A percentile compares a stretch with the other conserved stretches of the same genome.
phyloP scores from a whole-genome alignment of 768 basidiomycete species.

The Xanthoconium purpureum region DNA sequence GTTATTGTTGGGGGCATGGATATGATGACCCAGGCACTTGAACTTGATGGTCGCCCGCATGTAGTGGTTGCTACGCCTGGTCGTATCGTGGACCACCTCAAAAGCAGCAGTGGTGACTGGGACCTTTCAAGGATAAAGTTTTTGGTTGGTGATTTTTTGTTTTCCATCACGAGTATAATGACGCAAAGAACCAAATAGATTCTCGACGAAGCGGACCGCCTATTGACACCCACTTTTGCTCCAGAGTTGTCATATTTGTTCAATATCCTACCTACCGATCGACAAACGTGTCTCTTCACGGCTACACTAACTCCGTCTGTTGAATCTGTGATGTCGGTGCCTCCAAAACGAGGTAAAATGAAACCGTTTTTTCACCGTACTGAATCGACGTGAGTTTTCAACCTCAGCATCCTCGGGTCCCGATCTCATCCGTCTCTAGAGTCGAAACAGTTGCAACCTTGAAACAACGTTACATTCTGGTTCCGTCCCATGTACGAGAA shows the following conservation, averaged over 20 bases:
- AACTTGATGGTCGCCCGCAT: constrained; percentile 83
- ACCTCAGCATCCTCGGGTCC: background rate
- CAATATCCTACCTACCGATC: constrained; percentile 66
- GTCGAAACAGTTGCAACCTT: constrained; percentile 87
- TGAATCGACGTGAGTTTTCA: constrained; percentile 59
- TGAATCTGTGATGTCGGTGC: constrained; percentile 66
- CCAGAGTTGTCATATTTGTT: constrained; percentile 82
- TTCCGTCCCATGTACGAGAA: constrained; percentile 94
- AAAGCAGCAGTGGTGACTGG: constrained; percentile 76
- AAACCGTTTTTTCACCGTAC: constrained; percentile 85
- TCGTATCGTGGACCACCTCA: constrained; percentile 85
- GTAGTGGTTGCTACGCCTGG: constrained; percentile 96
- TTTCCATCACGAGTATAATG: background rate
- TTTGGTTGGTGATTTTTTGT: constrained; percentile 49
- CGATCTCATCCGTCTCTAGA: constrained; percentile 37
- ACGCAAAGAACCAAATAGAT: constrained; percentile 47
- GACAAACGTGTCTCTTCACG: constrained; percentile 97
- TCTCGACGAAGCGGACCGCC: constrained; percentile 93
- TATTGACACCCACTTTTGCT: constrained; percentile 86
- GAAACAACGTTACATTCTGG: constrained; percentile 85
- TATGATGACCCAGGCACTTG: constrained; percentile 90
- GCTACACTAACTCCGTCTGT: constrained; percentile 90
- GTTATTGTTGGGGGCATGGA: constrained; percentile 99
- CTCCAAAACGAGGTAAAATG: constrained; percentile 78
- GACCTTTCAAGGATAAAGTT: constrained; percentile 81